Evolutionary conservation across 371 early-diverging fungal species (phyloP).

Genomic region (Blastocladiella emersonii): DNA sequence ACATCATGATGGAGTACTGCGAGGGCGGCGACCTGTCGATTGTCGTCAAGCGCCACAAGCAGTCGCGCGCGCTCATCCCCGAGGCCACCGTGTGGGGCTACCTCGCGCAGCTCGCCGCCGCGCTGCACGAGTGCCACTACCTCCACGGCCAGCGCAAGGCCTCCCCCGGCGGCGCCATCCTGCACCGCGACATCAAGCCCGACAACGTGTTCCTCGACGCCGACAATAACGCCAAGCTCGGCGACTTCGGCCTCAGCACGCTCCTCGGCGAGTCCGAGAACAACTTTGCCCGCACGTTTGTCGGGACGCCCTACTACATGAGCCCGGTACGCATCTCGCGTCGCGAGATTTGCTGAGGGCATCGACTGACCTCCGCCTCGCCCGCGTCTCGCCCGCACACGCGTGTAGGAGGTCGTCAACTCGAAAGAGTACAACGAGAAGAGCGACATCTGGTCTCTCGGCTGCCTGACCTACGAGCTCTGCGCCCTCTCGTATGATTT

Average conservation of each 20-base stretch:
- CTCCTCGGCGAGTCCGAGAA: slow-evolving; percentile 30
- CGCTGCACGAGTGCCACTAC: slow-evolving; percentile 50
- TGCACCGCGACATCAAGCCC: slow-evolving; percentile 51
- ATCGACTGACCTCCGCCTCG: background rate
- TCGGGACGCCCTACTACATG: slow-evolving; percentile 64
- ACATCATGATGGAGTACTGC: slow-evolving; percentile 50
- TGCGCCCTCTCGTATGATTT: slow-evolving; percentile 48
- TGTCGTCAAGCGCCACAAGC: slow-evolving; percentile 33
- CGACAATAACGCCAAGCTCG: slow-evolving; percentile 45
- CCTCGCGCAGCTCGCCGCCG: slow-evolving; percentile 39
- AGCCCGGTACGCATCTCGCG: slow-evolving; percentile 35
- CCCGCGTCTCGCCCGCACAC: no score
- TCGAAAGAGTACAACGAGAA: slow-evolving; percentile 44
- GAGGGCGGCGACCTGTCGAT: slow-evolving; percentile 40
- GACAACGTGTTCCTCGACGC: slow-evolving; percentile 53
- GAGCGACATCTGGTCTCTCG: slow-evolving; percentile 55
- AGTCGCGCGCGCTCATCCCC: slow-evolving; percentile 16
- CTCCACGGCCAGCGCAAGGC: slow-evolving; percentile 13
- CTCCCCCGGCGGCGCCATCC: slow-evolving; percentile 14
- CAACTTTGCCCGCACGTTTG: slow-evolving; percentile 51
- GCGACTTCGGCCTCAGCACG: slow-evolving; percentile 54
- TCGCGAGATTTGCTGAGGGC: background rate
- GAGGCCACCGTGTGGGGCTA: slow-evolving; percentile 47
- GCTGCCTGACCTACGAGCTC: slow-evolving; percentile 52
- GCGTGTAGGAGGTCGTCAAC: slow-evolving; percentile 42